These are phyloP conservation scores for Rhododendron ferrugineum DNA, from an alignment of 148 eudicot genomes.

Conservation along the genomic window DNA sequence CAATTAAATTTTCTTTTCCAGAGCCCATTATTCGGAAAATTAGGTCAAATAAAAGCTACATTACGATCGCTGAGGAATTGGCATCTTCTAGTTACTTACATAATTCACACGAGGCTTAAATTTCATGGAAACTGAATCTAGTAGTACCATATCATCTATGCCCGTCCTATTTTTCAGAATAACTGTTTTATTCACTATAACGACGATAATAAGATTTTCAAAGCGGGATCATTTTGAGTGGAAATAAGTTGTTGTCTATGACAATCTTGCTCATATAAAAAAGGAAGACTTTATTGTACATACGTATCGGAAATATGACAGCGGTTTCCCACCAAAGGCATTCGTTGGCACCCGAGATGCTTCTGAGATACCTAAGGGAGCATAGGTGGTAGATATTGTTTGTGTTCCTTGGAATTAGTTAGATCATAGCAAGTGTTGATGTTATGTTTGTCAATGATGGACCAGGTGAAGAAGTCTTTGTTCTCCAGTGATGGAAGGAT, in stretches of 20 bases:
- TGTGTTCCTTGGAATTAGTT: not conserved
- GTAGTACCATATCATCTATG: not conserved
- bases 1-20: not conserved
- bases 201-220: not conserved
- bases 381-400: not conserved
- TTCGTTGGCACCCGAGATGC: not conserved
- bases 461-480: slow-evolving; percentile 71
- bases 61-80: not conserved
- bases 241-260: not conserved
- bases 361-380: not conserved
- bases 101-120: not conserved
- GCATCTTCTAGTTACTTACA: not conserved
- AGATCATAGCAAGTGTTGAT: not conserved
- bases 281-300: not conserved
- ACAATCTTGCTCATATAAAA: not conserved
- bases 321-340: not conserved
- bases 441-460: not conserved
- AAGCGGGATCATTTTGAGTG: not conserved
- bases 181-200: not conserved
- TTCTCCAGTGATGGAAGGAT: slow-evolving; percentile 46
- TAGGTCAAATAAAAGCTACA: not conserved
- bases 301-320: not conserved
- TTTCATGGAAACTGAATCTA: not conserved
- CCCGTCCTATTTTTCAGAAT: not conserved
- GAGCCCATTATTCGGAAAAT: not conserved